Evolutionary conservation across 2,329 filamentous ascomycete species (phyloP).

Genomic region (Penicillium sp.): DNA sequence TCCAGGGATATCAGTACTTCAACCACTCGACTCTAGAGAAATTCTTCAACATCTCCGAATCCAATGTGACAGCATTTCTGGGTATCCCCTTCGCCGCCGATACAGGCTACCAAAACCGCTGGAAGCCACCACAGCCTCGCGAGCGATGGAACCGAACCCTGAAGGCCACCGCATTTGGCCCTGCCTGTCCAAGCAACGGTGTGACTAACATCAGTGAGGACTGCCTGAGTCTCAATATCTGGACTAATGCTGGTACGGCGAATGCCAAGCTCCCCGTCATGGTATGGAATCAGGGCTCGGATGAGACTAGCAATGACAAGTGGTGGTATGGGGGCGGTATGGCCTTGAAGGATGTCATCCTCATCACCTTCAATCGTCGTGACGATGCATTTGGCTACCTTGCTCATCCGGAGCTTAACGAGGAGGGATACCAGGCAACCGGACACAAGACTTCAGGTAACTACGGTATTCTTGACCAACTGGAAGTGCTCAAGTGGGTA

Average conservation of each 20-base stretch:
- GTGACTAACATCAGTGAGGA: slow-evolving; percentile 35
- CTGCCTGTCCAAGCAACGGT: slow-evolving; percentile 23
- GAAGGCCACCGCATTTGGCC: slow-evolving; percentile 24
- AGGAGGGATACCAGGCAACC: slow-evolving; percentile 25
- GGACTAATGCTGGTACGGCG: slow-evolving; percentile 30
- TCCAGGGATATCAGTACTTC: slow-evolving; percentile 30
- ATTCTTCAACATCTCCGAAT: slow-evolving; percentile 27
- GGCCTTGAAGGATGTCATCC: slow-evolving; percentile 34
- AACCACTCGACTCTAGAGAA: slow-evolving; percentile 26
- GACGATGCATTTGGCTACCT: slow-evolving; percentile 36
- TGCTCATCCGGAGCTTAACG: slow-evolving; percentile 32
- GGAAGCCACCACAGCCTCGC: slow-evolving; percentile 29
- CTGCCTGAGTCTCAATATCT: slow-evolving; percentile 40
- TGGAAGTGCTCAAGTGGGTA: slow-evolving; percentile 61
- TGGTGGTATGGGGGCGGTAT: slow-evolving; percentile 37
- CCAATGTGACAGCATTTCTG: slow-evolving; percentile 28
- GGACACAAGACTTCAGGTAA: slow-evolving; percentile 34
- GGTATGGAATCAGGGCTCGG: slow-evolving; percentile 36
- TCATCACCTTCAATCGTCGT: slow-evolving; percentile 36
- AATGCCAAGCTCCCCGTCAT: slow-evolving; percentile 34
- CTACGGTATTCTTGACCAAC: slow-evolving; percentile 55
- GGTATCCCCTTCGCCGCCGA: slow-evolving; percentile 32
- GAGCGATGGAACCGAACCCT: slow-evolving; percentile 27
- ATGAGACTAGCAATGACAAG: slow-evolving; percentile 30
- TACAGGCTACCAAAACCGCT: slow-evolving; percentile 31